These are phyloP conservation scores for Diphasiastrum complanatum DNA, from an alignment of 83 land plant species.

Conservation along the genomic window DNA sequence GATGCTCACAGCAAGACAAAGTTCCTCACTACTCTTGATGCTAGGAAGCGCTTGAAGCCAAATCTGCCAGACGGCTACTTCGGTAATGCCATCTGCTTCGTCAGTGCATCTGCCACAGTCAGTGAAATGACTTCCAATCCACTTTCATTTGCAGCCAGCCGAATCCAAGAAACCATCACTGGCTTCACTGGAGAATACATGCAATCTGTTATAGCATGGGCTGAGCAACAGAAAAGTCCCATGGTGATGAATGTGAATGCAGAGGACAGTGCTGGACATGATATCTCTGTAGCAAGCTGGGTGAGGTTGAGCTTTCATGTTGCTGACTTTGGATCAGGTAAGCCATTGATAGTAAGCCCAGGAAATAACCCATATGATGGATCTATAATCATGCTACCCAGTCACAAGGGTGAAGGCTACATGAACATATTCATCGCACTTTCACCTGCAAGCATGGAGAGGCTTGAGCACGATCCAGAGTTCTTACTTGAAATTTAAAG, in stretches of 20 bases:
- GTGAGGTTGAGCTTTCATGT: constrained; percentile 5
- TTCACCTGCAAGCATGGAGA: constrained; percentile 4
- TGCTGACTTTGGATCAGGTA: constrained; percentile 21
- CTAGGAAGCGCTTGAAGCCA: too few species aligned
- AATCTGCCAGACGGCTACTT: too few species aligned
- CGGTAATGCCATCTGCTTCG: too few species aligned
- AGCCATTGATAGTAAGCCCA: constrained; percentile 9
- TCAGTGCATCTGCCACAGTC: too few species aligned
- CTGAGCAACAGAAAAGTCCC: not conserved
- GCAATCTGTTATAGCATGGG: too few species aligned
- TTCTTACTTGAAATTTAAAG: not conserved
- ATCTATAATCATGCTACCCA: constrained; percentile 9
- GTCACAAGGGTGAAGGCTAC: constrained; percentile 11
- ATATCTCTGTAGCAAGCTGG: constrained; percentile 12
- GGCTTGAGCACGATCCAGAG: constrained; percentile 1
- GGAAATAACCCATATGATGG: constrained; percentile 13
- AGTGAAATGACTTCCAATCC: too few species aligned
- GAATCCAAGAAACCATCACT: too few species aligned
- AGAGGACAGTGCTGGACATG: not conserved
- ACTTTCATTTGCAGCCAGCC: too few species aligned
- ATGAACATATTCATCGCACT: constrained; percentile 9
- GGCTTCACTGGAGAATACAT: too few species aligned
- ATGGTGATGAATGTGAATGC: not conserved
- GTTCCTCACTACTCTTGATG: too few species aligned
- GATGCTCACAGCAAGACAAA: too few species aligned